Evolutionary conservation across 2,329 filamentous ascomycete genomes (phyloP).

Genomic region (Zymoseptoria tritici): DNA sequence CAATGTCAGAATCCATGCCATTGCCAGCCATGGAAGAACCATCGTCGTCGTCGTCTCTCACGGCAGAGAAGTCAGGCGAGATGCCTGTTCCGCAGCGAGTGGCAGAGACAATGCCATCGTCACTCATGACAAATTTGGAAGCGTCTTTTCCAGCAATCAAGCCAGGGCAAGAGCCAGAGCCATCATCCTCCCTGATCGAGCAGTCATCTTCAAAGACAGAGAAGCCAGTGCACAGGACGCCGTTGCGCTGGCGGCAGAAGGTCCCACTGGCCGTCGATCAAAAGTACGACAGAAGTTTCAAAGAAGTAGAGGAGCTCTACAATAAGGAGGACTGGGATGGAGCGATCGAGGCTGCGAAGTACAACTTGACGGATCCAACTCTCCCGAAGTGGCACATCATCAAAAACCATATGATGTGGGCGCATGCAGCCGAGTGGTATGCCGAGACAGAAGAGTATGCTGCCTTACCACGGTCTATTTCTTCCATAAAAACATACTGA

Average conservation of each 20-base stretch:
- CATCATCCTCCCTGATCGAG: too few relatives aligned
- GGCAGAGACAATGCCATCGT: too few relatives aligned
- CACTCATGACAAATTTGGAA: too few relatives aligned
- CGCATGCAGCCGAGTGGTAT: not conserved
- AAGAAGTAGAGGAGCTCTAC: not conserved
- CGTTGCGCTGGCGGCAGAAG: not conserved
- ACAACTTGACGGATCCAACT: not conserved
- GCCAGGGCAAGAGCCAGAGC: too few relatives aligned
- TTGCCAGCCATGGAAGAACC: too few relatives aligned
- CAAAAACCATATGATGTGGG: not conserved
- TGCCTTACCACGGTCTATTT: not conserved
- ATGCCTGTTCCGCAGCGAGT: too few relatives aligned
- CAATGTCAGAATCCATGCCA: not conserved
- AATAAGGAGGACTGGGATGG: not conserved
- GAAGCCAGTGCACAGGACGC: not conserved
- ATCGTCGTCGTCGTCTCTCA: too few relatives aligned
- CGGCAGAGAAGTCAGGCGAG: not conserved
- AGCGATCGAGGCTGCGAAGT: not conserved
- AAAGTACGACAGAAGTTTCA: not conserved
- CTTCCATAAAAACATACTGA: not conserved
- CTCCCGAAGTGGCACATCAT: not conserved
- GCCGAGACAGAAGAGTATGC: not conserved
- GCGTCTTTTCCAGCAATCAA: not conserved
- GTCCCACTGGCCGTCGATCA: not conserved
- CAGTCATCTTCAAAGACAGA: not conserved